Evolutionary conservation across 2,329 filamentous ascomycete genomes (phyloP).

Genomic region (Triangularia verruculosa): DNA sequence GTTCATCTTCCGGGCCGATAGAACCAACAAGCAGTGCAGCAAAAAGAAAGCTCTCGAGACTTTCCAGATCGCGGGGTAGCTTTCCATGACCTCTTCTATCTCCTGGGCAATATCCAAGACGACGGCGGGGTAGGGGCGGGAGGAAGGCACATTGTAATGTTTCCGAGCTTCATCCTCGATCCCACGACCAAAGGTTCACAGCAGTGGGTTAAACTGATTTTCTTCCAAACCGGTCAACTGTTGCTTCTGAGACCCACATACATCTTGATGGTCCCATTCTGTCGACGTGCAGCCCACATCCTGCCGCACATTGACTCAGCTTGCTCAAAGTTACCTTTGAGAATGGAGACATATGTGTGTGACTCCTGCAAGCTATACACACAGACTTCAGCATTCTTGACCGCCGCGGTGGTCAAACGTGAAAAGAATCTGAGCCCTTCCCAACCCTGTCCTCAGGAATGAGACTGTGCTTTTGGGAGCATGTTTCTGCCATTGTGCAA

Average conservation of each 20-base stretch:
- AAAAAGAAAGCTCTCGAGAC: not conserved
- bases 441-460: not conserved
- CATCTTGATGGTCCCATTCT: not conserved
- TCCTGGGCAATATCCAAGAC: not conserved
- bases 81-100: not conserved
- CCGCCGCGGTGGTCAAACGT: not conserved
- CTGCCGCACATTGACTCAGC: not conserved
- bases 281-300: not conserved
- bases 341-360: not conserved
- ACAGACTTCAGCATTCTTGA: not conserved
- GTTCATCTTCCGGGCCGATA: not conserved
- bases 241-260: not conserved
- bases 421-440: not conserved
- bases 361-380: not conserved
- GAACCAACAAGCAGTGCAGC: not conserved
- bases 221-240: not conserved
- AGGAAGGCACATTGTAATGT: not conserved
- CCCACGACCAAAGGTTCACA: not conserved
- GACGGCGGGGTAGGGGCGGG: not conserved
- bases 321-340: not conserved
- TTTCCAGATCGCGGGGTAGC: slow-evolving; percentile 7
- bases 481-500: slow-evolving; percentile 4
- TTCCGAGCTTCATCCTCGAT: not conserved
- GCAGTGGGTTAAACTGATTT: not conserved
- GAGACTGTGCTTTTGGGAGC: not conserved